Evolutionary conservation across 495 filamentous ascomycete genomes (phyloP).

Genomic region (Penicillium nucicola): DNA sequence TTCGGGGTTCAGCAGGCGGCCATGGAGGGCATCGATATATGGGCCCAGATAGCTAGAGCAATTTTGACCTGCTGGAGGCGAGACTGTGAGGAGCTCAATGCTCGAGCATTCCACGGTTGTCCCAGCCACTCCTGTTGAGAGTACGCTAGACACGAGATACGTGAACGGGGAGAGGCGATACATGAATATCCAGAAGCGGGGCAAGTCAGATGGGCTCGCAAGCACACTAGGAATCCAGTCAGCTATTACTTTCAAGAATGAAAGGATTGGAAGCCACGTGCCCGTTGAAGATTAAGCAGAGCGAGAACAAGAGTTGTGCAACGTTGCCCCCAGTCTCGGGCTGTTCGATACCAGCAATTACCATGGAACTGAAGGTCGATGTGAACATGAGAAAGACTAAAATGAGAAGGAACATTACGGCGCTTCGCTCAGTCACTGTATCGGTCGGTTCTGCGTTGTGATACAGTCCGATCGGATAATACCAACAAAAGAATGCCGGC

Average conservation of each 20-base stretch:
- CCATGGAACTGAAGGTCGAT: slow-evolving; percentile 54
- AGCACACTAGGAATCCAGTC: slow-evolving; percentile 54
- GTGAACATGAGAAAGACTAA: slow-evolving; percentile 47
- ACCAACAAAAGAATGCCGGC: slow-evolving; percentile 71
- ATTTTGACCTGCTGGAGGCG: slow-evolving; percentile 47
- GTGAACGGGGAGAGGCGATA: slow-evolving; percentile 75
- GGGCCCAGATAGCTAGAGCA: slow-evolving; percentile 56
- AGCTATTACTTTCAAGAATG: slow-evolving; percentile 2
- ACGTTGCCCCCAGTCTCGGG: slow-evolving; percentile 65
- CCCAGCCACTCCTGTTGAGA: slow-evolving; percentile 62
- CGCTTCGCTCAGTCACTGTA: slow-evolving; percentile 55
- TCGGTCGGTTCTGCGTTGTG: slow-evolving; percentile 60
- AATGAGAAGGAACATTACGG: slow-evolving; percentile 61
- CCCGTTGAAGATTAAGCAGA: slow-evolving; percentile 68
- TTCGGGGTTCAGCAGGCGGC: slow-evolving; percentile 51
- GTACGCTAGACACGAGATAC: slow-evolving; percentile 62
- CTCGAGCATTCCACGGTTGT: slow-evolving; percentile 53
- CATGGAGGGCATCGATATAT: slow-evolving; percentile 46
- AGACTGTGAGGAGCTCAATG: slow-evolving; percentile 58
- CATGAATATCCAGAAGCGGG: slow-evolving; percentile 84
- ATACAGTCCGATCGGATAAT: slow-evolving; percentile 78
- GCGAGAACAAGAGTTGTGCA: slow-evolving; percentile 62
- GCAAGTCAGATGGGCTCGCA: slow-evolving; percentile 56
- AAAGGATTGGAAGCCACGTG: slow-evolving; percentile 14
- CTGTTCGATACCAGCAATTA: slow-evolving; percentile 64